Evolutionary conservation across 306 rosid genomes (phyloP), one percentile per base, ranked within the genome.

Genomic region (Heteromeles arbutifolia): DNA sequence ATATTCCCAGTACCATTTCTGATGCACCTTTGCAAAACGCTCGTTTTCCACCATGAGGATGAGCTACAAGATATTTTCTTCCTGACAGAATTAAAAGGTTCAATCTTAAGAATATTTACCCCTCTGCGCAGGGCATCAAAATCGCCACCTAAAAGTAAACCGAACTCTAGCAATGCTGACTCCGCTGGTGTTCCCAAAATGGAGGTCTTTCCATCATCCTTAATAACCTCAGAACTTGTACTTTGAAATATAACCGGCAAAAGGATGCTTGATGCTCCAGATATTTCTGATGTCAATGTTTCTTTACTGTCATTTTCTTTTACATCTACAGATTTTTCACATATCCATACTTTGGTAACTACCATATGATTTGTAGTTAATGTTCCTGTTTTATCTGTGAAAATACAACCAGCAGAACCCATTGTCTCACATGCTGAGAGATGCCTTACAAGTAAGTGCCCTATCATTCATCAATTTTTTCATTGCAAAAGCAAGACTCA

Each of bases 401-500:
- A 94, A 78, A 94, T 94, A 88, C 98, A 92, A 77, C 84, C 84
- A 65, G 91, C 89, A 52, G 98, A 94, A 83, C 98, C 98, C 98
- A 94, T 94, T 65, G 98, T 94, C 85, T 94, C 98, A 73, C 98
- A 94, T 31, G 97, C 98, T 69, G 98, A 87, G 67, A 94, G 96
- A 87, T 87, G 96, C 82, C 97, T 92, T 74, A 94, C 98, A 65
- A 94, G 97, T 69, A 65, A 94, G 97, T 69, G 97, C 98, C 82
- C 32, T 90, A 62, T 87, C 95, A 59, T 79, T 75, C 98, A 94
- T 94, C 64, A 94, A 77, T 76, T 92, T 87, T 85, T 88, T 90
- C 98, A 94, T 94, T 11, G 98, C 98, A 89, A 94, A 94, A 52
- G 98, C 98, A 84, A 94, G 97, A 81, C 98, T 94, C 70, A 94